Percentiles rank a stretch among this genome's conserved stretches.
phyloP scores from a whole-genome alignment of 225 moss, liverwort and hornwort genomes.

The Marchantia paleacea region DNA sequence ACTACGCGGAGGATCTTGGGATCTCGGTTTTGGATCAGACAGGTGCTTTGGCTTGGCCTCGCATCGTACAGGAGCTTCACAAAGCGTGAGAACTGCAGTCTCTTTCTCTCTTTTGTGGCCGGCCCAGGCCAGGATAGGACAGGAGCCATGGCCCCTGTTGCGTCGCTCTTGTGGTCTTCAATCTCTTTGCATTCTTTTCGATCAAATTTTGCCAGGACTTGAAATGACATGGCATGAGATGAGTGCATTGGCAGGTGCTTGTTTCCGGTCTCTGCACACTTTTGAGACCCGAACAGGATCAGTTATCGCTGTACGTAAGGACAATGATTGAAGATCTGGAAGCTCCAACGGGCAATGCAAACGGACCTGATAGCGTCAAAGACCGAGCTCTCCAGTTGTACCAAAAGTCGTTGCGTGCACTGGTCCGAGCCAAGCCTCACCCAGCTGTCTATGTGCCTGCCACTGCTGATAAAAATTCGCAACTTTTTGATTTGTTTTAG shows the following conservation, averaged over 20 bases:
- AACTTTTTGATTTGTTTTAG: no score
- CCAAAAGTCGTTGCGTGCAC: not conserved
- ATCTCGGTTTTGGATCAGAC: not conserved
- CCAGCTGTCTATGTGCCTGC: no score
- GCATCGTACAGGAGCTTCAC: not conserved
- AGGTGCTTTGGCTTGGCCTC: not conserved
- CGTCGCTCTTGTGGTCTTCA: not conserved
- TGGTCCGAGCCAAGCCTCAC: no score
- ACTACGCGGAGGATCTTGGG: not conserved
- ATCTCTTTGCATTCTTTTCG: not conserved
- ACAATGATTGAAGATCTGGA: not conserved
- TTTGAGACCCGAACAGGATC: not conserved
- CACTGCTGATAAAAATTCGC: no score
- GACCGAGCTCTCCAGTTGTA: not conserved
- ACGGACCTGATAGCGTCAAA: not conserved
- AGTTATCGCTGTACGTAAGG: not conserved
- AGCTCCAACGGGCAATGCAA: not conserved
- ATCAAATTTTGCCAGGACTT: not conserved
- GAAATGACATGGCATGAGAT: not conserved
- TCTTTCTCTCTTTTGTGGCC: not conserved
- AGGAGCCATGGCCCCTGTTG: not conserved
- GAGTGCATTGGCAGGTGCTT: not conserved
- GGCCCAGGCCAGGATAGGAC: no score
- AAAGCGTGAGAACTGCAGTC: not conserved
- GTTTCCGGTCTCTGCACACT: not conserved